Conservation (phyloP, 345 rosid genomes). For the Chamaenerion angustifolium region DNA sequence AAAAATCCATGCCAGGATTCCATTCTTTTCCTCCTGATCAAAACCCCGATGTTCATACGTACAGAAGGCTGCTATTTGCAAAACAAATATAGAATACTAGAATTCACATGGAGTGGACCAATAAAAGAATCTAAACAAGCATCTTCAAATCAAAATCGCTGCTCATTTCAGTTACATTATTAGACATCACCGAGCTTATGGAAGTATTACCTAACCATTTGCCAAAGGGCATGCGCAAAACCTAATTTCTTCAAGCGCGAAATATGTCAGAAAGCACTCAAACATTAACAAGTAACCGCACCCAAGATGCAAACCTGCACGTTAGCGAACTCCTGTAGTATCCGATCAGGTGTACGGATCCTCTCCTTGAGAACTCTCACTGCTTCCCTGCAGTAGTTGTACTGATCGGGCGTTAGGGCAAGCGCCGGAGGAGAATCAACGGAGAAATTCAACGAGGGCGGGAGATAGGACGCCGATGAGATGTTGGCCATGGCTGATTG, state of each 20-base stretch:
- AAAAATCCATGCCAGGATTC: too few species aligned
- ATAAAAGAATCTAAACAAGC: too few species aligned
- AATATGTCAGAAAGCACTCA: background rate
- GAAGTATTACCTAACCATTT: too few species aligned
- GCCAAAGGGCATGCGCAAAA: too few species aligned
- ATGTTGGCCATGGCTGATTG: slow-evolving; percentile 33
- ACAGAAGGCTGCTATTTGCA: too few species aligned
- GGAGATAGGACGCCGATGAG: slow-evolving; percentile 15
- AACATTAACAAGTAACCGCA: background rate
- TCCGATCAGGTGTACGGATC: slow-evolving; percentile 23
- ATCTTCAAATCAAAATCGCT: too few species aligned
- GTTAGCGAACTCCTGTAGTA: slow-evolving; percentile 42
- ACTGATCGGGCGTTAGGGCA: slow-evolving; percentile 47
- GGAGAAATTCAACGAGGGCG: slow-evolving; percentile 27
- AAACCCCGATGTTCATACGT: too few species aligned
- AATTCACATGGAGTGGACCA: too few species aligned
- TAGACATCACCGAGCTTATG: too few species aligned
- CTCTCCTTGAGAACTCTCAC: slow-evolving; percentile 32
- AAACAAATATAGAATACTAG: too few species aligned
- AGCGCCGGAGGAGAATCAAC: slow-evolving; percentile 36
- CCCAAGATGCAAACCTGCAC: slow-evolving; percentile 32
- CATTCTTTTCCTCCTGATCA: too few species aligned
- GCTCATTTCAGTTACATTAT: too few species aligned
- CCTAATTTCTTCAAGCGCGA: background rate
- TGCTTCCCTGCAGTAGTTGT: slow-evolving; percentile 46